Percentiles rank a stretch among this genome's conserved stretches.
Evolutionary conservation across 345 rosid species (phyloP).

Genomic region (Camelina laxa): DNA sequence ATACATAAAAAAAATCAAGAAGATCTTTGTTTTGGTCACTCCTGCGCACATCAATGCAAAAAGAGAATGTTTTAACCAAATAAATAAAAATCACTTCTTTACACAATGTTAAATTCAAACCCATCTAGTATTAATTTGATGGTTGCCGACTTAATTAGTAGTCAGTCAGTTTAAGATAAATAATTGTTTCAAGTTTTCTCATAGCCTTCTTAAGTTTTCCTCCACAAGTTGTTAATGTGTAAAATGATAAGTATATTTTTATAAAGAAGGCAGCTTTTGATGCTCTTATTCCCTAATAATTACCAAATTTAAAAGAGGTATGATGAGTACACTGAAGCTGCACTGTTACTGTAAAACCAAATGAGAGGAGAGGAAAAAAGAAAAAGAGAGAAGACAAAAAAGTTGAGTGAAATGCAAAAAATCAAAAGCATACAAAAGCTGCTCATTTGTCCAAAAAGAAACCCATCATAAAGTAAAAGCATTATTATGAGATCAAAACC

Average conservation of each 20-base stretch:
- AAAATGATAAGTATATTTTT: neutral
- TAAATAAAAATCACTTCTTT: neutral
- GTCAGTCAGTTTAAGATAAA: neutral
- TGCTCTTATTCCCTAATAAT: conserved; percentile 46
- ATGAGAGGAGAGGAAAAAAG: conserved; percentile 17
- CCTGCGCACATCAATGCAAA: conserved; percentile 50
- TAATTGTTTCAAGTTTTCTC: neutral
- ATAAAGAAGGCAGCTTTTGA: conserved; percentile 24
- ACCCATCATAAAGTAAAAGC: conserved; percentile 50
- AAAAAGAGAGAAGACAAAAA: conserved; percentile 17
- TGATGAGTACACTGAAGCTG: conserved; percentile 46
- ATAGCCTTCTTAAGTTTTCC: neutral
- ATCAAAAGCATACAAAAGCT: conserved; percentile 49
- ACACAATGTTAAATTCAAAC: neutral
- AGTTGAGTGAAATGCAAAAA: conserved; percentile 48
- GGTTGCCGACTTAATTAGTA: neutral
- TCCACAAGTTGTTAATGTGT: conserved; percentile 16
- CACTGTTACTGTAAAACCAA: conserved; percentile 40
- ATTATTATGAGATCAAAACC: conserved; percentile 43
- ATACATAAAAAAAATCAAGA: conserved; percentile 45
- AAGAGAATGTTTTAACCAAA: conserved; percentile 12
- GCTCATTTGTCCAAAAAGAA: conserved; percentile 51
- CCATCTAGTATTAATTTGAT: neutral
- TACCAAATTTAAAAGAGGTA: conserved; percentile 38
- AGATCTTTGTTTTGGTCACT: conserved; percentile 45